phyloP scores from a whole-genome alignment of 2,329 filamentous ascomycete genomes.

The Parasarocladium wereldwijsianum region DNA sequence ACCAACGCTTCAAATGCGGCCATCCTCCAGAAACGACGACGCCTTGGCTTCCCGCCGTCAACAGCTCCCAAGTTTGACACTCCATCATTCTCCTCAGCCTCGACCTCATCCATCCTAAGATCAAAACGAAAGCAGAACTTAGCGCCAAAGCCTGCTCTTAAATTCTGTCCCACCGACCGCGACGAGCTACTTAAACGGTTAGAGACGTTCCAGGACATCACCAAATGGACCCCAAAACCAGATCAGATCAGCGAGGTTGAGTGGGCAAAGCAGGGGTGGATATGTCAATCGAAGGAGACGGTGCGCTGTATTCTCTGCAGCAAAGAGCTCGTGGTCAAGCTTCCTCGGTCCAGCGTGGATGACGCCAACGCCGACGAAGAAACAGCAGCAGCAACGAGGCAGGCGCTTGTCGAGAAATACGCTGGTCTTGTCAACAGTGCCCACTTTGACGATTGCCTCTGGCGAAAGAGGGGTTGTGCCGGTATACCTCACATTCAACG shows the following conservation, averaged over 20 bases:
- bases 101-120: slow-evolving; percentile 8
- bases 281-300: slow-evolving; percentile 68
- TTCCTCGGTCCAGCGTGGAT: slow-evolving; percentile 18
- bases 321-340: slow-evolving; percentile 68
- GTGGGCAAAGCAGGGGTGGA: slow-evolving; percentile 91
- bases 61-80: slow-evolving; percentile 16
- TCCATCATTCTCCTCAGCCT: slow-evolving; percentile 6
- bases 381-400: slow-evolving; percentile 9
- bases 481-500: slow-evolving; percentile 32
- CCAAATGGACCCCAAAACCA: slow-evolving; percentile 87
- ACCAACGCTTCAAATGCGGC: slow-evolving; percentile 18
- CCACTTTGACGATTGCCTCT: slow-evolving; percentile 72
- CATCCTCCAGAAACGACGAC: slow-evolving; percentile 37
- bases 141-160: slow-evolving; percentile 26
- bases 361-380: slow-evolving; percentile 20
- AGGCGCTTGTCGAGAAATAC: slow-evolving; percentile 65
- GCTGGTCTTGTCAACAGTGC: slow-evolving; percentile 55
- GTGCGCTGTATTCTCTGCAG: slow-evolving; percentile 78
- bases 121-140: slow-evolving; percentile 2
- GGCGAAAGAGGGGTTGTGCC: slow-evolving; percentile 79
- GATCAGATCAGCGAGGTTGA: slow-evolving; percentile 74
- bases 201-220: slow-evolving; percentile 80
- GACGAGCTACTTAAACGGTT: slow-evolving; percentile 67
- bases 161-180: slow-evolving; percentile 78
- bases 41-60: slow-evolving; percentile 28